These are phyloP conservation scores for Ilyonectria sp. DNA, from an alignment of 2,329 filamentous ascomycete genomes.

Conservation along the genomic window DNA sequence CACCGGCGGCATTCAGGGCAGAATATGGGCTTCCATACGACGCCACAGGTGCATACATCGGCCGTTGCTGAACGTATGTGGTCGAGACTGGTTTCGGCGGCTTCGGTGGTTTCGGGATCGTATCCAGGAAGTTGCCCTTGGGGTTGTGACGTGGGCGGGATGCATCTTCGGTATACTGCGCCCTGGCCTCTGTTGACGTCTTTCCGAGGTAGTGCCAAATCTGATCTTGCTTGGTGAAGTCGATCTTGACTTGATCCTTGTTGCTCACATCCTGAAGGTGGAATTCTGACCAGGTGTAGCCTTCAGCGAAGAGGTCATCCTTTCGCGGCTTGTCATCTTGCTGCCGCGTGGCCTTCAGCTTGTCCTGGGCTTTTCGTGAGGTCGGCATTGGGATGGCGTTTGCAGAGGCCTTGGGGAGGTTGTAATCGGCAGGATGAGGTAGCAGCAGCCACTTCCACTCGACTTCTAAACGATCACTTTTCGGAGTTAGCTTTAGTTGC, in stretches of 20 bases:
- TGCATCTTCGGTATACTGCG: constrained; percentile 90
- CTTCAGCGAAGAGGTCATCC: constrained; percentile 77
- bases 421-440: constrained; percentile 79
- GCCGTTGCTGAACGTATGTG: constrained; percentile 43
- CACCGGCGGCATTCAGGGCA: not conserved
- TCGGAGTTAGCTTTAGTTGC: constrained; percentile 56
- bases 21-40: constrained; percentile 31
- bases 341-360: constrained; percentile 77
- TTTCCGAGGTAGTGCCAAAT: constrained; percentile 92
- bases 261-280: constrained; percentile 73
- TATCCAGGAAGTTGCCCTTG: constrained; percentile 81
- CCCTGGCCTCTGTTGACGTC: constrained; percentile 89
- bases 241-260: constrained; percentile 76
- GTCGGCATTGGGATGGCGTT: constrained; percentile 81
- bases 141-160: constrained; percentile 72
- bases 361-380: constrained; percentile 73
- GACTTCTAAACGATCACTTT: constrained; percentile 80
- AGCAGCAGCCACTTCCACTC: constrained; percentile 88
- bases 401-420: constrained; percentile 80
- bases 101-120: constrained; percentile 71
- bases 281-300: constrained; percentile 86
- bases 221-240: constrained; percentile 80
- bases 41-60: constrained; percentile 45
- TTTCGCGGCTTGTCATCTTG: constrained; percentile 75
- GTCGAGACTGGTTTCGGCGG: constrained; percentile 57